These are phyloP conservation scores for Xylariaceae sp. DNA, from an alignment of 2,329 filamentous ascomycete genomes.

Conservation along the genomic window DNA sequence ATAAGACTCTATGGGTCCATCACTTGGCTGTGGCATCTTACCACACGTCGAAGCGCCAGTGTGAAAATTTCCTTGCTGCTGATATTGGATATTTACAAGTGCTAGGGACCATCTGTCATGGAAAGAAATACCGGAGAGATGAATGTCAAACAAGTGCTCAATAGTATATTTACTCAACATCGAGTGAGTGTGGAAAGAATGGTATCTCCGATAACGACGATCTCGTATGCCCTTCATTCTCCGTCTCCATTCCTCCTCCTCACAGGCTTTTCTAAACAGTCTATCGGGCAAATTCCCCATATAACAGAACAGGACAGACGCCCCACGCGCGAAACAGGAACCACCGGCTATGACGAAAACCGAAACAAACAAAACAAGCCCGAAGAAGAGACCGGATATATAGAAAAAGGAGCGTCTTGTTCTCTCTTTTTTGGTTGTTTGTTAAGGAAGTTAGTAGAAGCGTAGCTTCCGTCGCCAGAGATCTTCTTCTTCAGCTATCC, in stretches of 20 bases:
- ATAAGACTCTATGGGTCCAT: background rate
- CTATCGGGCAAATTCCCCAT: background rate
- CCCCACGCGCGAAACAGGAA: background rate
- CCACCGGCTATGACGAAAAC: conserved; percentile 11
- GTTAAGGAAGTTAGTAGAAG: conserved; percentile 26
- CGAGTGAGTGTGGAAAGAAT: conserved; percentile 17
- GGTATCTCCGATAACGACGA: background rate
- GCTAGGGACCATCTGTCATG: background rate
- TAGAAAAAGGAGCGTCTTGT: background rate
- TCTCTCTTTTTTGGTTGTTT: background rate
- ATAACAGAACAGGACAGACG: background rate
- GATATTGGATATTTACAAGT: background rate
- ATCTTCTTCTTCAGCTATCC: conserved; percentile 40
- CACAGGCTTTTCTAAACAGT: background rate
- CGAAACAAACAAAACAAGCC: background rate
- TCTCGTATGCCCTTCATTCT: background rate
- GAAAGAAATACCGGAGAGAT: background rate
- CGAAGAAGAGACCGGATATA: background rate
- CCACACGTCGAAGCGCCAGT: background rate
- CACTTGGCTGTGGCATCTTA: background rate
- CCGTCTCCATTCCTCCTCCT: background rate
- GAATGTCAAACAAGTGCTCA: conserved; percentile 22
- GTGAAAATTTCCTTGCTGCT: background rate
- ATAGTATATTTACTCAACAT: conserved; percentile 19
- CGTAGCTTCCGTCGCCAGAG: conserved; percentile 44